Evolutionary conservation across 352 stramenopile genomes (phyloP), one percentile per base, ranked within the genome.

Genomic region (Peronospora destructor): DNA sequence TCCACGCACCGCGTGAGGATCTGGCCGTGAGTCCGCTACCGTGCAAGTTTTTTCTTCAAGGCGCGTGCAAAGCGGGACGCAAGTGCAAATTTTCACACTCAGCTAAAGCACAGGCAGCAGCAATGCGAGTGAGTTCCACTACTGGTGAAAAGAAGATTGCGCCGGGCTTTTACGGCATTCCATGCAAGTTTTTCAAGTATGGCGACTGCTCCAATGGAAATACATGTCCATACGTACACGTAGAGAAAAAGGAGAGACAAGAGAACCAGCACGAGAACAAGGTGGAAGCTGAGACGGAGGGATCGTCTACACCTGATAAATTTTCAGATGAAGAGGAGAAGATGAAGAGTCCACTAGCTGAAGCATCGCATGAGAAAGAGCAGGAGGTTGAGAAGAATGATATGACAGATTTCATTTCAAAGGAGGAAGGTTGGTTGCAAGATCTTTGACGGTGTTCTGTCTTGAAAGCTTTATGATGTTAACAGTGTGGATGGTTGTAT

Each of bases 11-110:
- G 36, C 61, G 59, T 14, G 59, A 76, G 39, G 63, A 78, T 14
- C 46, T 66, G 29, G 55, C 71, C 0, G 51, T 70, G 16, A 71
- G 59, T 42, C 56, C 73, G 36, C 41, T 71, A 43, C 60, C 74
- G 36, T 90, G 76, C 64, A 88, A 79, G 49, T 90, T 87, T 53
- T 88, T 80, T 49, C 55, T 87, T 14, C 68, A 84, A 43, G 74
- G 75, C 37, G 47, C 69, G 33, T 90, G 78, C 59, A 83, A 54
- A 25, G 73, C 73, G 10, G 73, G 77, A 21, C 73, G 77, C 49
- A 52, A 68, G 13, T 88, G 74, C 68, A 84, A 78, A 42, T 88
- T 86, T 50, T 84, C 64, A 17, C 77, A 86, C 56, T 59, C 60
- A 44, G 33, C 39, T n/a, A 23, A 54, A 21, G 43, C 61, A 19